Evolutionary conservation across 2,329 filamentous ascomycete genomes (phyloP).

Genomic region (Epichloe festucae): DNA sequence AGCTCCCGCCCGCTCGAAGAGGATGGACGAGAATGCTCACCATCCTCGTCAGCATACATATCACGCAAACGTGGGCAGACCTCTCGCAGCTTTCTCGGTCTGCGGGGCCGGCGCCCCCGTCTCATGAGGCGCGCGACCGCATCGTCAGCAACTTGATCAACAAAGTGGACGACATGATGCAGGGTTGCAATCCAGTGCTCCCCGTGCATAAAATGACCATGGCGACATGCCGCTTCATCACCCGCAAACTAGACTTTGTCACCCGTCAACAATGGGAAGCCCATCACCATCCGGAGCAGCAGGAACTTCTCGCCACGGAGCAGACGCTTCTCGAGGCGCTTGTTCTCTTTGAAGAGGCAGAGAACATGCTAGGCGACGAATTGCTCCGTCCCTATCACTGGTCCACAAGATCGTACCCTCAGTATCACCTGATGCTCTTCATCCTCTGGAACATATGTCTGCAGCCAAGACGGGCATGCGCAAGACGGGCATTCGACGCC

Average conservation of each 20-base stretch:
- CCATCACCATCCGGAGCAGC: slow-evolving; percentile 9
- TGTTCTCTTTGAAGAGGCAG: slow-evolving; percentile 19
- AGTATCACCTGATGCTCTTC: slow-evolving; percentile 30
- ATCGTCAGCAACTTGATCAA: slow-evolving; percentile 22
- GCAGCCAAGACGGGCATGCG: slow-evolving; percentile 19
- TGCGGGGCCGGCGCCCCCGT: background rate
- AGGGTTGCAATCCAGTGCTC: slow-evolving; percentile 37
- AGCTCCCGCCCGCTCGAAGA: slow-evolving; percentile 20
- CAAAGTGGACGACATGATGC: slow-evolving; percentile 20
- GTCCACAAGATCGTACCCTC: slow-evolving; percentile 25
- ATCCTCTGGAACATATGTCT: slow-evolving; percentile 30
- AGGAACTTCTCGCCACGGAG: slow-evolving; percentile 14
- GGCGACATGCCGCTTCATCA: slow-evolving; percentile 15
- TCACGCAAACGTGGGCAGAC: slow-evolving; percentile 19
- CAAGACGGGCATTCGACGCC: slow-evolving; percentile 15
- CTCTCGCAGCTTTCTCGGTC: slow-evolving; percentile 12
- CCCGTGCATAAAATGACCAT: slow-evolving; percentile 26
- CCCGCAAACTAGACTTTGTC: slow-evolving; percentile 23
- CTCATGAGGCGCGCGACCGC: slow-evolving; percentile 18
- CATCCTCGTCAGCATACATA: slow-evolving; percentile 38
- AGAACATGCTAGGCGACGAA: slow-evolving; percentile 21
- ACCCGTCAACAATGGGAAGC: slow-evolving; percentile 16
- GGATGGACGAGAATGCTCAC: slow-evolving; percentile 48
- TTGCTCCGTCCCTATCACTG: slow-evolving; percentile 25
- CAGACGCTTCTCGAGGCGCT: slow-evolving; percentile 22